phyloP scores from a whole-genome alignment of 805 yeast genomes.

The Saturnispora zaruensis region DNA sequence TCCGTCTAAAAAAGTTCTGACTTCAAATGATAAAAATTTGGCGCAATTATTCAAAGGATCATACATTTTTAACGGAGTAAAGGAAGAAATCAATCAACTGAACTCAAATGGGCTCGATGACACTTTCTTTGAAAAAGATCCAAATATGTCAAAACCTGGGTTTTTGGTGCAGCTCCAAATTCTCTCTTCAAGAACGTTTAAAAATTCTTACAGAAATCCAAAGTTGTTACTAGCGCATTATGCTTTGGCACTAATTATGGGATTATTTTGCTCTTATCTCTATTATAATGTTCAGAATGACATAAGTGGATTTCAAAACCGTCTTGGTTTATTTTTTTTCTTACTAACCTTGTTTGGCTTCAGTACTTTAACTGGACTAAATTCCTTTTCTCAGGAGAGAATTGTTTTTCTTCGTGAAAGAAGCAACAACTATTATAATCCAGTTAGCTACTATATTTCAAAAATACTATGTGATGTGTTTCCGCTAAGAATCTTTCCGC shows the following conservation, averaged over 20 bases:
- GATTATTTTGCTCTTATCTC: conserved; percentile 74
- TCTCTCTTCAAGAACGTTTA: conserved; percentile 78
- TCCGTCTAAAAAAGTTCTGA: conserved; percentile 3
- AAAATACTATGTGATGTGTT: conserved; percentile 84
- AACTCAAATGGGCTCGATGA: neutral
- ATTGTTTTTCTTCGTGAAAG: conserved; percentile 87
- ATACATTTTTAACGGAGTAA: conserved; percentile 32
- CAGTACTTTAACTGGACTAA: conserved; percentile 84
- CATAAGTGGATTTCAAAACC: conserved; percentile 92
- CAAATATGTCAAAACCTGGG: conserved; percentile 42
- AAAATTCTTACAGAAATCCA: conserved; percentile 89
- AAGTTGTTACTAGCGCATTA: conserved; percentile 80
- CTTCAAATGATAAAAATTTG: conserved; percentile 11
- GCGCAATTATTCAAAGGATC: conserved; percentile 26
- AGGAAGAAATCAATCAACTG: conserved; percentile 29
- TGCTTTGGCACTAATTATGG: conserved; percentile 64
- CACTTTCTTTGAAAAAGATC: conserved; percentile 23
- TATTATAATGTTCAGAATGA: conserved; percentile 80
- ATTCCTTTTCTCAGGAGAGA: conserved; percentile 81
- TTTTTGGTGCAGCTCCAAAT: conserved; percentile 60
- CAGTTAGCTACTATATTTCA: conserved; percentile 74
- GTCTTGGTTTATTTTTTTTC: conserved; percentile 90
- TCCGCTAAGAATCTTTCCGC: conserved; percentile 93
- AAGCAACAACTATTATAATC: conserved; percentile 88
- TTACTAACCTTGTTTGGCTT: conserved; percentile 88